Evolutionary conservation across 2,329 filamentous ascomycete genomes (phyloP).

Genomic region (Ceratocystis albifundus): DNA sequence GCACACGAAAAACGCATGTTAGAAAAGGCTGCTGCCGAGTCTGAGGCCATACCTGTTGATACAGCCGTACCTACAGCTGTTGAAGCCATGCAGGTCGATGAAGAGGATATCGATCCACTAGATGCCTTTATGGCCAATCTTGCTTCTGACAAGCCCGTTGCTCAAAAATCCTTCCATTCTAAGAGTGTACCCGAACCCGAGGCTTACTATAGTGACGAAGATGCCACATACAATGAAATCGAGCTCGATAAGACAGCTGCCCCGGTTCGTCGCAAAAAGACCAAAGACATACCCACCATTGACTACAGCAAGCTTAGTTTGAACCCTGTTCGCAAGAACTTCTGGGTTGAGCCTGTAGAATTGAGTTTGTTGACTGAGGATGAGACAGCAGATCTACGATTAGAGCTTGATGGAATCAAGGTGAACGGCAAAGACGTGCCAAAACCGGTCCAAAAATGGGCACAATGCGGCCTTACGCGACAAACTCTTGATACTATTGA

Average conservation of each 20-base stretch:
- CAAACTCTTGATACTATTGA: conserved; percentile 79
- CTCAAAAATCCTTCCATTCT: conserved; percentile 21
- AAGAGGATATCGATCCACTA: conserved; percentile 61
- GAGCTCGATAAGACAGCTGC: conserved; percentile 40
- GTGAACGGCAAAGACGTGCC: conserved; percentile 79
- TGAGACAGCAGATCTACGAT: conserved; percentile 66
- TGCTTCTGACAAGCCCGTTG: conserved; percentile 35
- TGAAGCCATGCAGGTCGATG: conserved; percentile 48
- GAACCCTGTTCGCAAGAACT: conserved; percentile 79
- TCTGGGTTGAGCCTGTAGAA: conserved; percentile 85
- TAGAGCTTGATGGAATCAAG: conserved; percentile 92
- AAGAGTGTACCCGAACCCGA: conserved; percentile 58
- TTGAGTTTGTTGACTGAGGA: conserved; percentile 71
- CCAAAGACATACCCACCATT: conserved; percentile 75
- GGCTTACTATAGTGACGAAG: conserved; percentile 80
- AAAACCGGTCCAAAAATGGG: conserved; percentile 92
- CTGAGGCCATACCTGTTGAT: conserved; percentile 24
- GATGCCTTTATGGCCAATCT: conserved; percentile 91
- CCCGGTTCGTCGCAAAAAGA: conserved; percentile 64
- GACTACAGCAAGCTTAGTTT: conserved; percentile 82
- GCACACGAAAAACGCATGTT: conserved; percentile 68
- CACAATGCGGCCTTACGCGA: conserved; percentile 80
- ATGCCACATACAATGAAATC: conserved; percentile 45
- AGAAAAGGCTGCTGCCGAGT: conserved; percentile 30
- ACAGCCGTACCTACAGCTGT: conserved; percentile 25